Conservation (phyloP, 768 basidiomycete genomes). For the Hortiboletus campestris region DNA sequence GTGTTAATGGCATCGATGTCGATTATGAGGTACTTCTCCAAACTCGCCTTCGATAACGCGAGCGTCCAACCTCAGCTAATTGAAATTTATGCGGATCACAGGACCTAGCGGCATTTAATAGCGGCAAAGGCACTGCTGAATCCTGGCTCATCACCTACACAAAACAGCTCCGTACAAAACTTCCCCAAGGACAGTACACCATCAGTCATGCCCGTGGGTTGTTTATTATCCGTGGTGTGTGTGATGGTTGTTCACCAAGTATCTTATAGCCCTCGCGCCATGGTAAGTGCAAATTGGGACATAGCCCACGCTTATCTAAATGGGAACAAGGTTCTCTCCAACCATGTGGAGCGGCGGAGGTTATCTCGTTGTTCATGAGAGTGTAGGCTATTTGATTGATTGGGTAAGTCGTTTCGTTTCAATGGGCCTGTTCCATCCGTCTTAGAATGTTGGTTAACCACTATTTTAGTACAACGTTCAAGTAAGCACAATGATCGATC, state of each 20-base stretch:
- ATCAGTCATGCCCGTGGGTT: conserved; percentile 36
- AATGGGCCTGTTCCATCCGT: not conserved
- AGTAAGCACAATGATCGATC: conserved; percentile 18
- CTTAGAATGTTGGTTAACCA: not conserved
- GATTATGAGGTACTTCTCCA: conserved; percentile 43
- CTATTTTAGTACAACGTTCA: conserved; percentile 35
- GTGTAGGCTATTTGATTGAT: conserved; percentile 44
- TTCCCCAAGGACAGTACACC: conserved; percentile 34
- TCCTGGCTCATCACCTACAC: conserved; percentile 35
- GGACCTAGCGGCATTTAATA: conserved; percentile 34
- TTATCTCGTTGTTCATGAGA: conserved; percentile 35
- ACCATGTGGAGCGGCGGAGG: conserved; percentile 27
- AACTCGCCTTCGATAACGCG: not conserved
- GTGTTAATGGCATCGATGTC: conserved; percentile 53
- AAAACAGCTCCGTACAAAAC: conserved; percentile 28
- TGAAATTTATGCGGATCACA: not conserved
- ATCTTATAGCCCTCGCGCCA: conserved; percentile 14
- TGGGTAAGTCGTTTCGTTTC: conserved; percentile 32
- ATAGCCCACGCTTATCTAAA: not conserved
- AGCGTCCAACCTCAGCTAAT: not conserved
- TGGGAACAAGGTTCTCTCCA: conserved; percentile 18
- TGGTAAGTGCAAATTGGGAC: conserved; percentile 8
- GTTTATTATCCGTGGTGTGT: not conserved
- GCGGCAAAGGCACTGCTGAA: conserved; percentile 37
- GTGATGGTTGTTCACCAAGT: not conserved